Evolutionary conservation across 495 filamentous ascomycete species (phyloP), one percentile per base, ranked within the genome.

Genomic region (Alectoria sarmentosa): DNA sequence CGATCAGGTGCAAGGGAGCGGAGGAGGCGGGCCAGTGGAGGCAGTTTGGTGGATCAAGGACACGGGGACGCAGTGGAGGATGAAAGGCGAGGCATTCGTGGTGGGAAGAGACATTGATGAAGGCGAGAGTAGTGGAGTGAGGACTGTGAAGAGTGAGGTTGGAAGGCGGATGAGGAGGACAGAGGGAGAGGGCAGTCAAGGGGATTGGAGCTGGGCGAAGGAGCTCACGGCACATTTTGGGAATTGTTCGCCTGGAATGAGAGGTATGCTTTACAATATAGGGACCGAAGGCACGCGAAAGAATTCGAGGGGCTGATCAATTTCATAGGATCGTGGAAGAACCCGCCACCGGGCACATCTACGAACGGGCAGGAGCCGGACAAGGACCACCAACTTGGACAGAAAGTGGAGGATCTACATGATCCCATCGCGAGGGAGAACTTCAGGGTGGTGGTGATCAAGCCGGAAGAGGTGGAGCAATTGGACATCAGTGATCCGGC

Each of bases 221-320:
- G 90, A 96, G 75, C 74, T 97, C 49, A 89, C 87, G 65, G 86
- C 83, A 67, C 90, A 93, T 76, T 97, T 96, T 81, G 91, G 88
- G 19, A 96, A 96, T 73, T 76, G 91, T 71, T 85, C 81, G 34
- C 93, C 93, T 19, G 73, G 80, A 9, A 88, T 92, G 84, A 76
- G 89, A 70, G 90, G 89, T 66, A 79, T 32, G 75, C 70, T 60
- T 52, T 15, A 52, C 23, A 21, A 26, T 36, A 15, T n/a, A 23
- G 21, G 39, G 4, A 19, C 49, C 26, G 36, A 44, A 34, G 23
- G 26, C 13, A n/a, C 23, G 17, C 21, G 44, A 10, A 17, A 8
- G 19, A 19, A 19, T 0, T 36, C 13, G 28, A 14, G 19, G 23
- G 34, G 28, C 58, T 68, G 38, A 68, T 19, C 15, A 7, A 5